A percentile compares a stretch with the other conserved stretches of the same genome.
Conservation (phyloP, 768 basidiomycete genomes). For the Macrolepiota fuliginosa region DNA sequence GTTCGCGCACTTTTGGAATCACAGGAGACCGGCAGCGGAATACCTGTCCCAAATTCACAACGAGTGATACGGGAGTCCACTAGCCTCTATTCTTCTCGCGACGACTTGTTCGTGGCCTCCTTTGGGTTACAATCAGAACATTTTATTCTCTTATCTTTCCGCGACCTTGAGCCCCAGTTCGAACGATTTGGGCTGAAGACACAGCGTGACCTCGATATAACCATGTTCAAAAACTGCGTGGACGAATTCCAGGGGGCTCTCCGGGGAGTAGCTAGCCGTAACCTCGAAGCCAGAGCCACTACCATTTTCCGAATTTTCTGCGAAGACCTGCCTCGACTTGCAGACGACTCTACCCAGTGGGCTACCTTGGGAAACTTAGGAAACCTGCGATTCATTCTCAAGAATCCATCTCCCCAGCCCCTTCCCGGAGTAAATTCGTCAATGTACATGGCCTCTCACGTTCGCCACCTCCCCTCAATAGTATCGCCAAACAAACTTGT, state of each 20-base stretch:
- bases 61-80: constrained; percentile 21
- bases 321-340: constrained; percentile 29
- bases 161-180: constrained; percentile 27
- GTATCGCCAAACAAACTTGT: constrained; percentile 19
- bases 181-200: constrained; percentile 28
- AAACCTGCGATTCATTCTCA: constrained; percentile 38
- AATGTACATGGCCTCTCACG: constrained; percentile 5
- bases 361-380: constrained; percentile 30
- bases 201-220: constrained; percentile 26
- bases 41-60: constrained; percentile 29
- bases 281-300: constrained; percentile 22
- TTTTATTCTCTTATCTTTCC: constrained; percentile 30
- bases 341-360: constrained; percentile 23
- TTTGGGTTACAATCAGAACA: constrained; percentile 27
- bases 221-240: constrained; percentile 35
- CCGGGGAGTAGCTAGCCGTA: constrained; percentile 16
- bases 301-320: constrained; percentile 33
- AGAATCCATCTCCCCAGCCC: constrained; percentile 17
- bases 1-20: background rate
- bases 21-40: background rate
- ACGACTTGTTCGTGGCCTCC: constrained; percentile 33
- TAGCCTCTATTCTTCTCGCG: constrained; percentile 30
- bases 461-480: constrained; percentile 9
- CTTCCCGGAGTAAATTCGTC: constrained; percentile 13
- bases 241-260: constrained; percentile 19